Evolutionary conservation across 2,329 filamentous ascomycete species (phyloP).

Genomic region (Sarocladium kiliense): DNA sequence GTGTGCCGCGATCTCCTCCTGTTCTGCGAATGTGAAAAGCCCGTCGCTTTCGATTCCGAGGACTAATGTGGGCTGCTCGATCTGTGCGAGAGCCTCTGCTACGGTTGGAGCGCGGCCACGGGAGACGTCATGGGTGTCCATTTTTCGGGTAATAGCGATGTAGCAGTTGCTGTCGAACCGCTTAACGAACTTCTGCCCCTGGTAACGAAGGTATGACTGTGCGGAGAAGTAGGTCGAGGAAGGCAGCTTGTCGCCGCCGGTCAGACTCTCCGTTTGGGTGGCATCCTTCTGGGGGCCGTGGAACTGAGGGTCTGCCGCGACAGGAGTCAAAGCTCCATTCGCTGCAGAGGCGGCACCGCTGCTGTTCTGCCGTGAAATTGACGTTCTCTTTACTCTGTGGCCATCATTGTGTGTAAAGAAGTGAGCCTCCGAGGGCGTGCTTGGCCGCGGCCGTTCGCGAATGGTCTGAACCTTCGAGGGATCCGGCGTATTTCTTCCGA

Average conservation of each 20-base stretch:
- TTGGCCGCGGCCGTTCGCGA: constrained; percentile 57
- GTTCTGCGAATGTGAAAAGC: constrained; percentile 94
- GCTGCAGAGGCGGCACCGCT: constrained; percentile 23
- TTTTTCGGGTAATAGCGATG: constrained; percentile 95
- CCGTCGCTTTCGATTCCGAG: constrained; percentile 94
- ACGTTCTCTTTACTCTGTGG: constrained; percentile 56
- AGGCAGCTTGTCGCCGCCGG: constrained; percentile 45
- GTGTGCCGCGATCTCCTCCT: constrained; percentile 80
- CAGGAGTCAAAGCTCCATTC: constrained; percentile 17
- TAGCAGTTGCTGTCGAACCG: constrained; percentile 99
- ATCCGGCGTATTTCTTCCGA: constrained; percentile 89
- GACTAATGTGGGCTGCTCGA: constrained; percentile 85
- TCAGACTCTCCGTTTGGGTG: constrained; percentile 39
- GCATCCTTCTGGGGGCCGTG: constrained; percentile 49
- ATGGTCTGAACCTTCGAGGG: constrained; percentile 79
- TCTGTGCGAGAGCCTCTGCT: constrained; percentile 69
- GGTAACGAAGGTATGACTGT: constrained; percentile 94
- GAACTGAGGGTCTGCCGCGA: constrained; percentile 57
- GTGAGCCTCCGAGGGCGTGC: constrained; percentile 64
- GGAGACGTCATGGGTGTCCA: constrained; percentile 95
- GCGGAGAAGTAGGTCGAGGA: constrained; percentile 93
- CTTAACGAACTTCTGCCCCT: constrained; percentile 93
- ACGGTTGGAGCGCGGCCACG: constrained; percentile 66
- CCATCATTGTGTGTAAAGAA: constrained; percentile 82
- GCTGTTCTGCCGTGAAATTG: constrained; percentile 42